Conservation (phyloP, 1,284 basidiomycete species). For the Leccinum subspadiceum region DNA sequence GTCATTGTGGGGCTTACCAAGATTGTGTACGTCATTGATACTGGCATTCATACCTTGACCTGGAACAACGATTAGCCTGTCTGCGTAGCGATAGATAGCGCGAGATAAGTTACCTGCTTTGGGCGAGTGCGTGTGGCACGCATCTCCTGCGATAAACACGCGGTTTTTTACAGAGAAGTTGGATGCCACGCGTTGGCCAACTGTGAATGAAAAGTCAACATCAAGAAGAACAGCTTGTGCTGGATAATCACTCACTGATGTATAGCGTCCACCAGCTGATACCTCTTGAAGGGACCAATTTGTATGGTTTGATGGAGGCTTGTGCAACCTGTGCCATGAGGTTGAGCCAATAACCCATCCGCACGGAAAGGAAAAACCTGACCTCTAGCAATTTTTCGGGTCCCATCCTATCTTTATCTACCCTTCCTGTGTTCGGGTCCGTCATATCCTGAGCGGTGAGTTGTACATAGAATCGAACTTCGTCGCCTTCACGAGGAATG, state of each 20-base stretch:
- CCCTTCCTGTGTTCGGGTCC: constrained; percentile 33
- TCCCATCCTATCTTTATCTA: constrained; percentile 44
- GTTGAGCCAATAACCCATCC: not conserved
- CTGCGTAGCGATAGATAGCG: not conserved
- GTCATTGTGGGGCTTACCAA: constrained; percentile 20
- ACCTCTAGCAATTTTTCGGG: constrained; percentile 42
- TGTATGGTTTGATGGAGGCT: constrained; percentile 41
- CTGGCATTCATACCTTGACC: constrained; percentile 73
- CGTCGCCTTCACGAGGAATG: constrained; percentile 42
- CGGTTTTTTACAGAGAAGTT: constrained; percentile 41
- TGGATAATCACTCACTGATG: constrained; percentile 27
- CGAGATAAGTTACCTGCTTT: constrained; percentile 39
- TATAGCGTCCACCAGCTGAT: constrained; percentile 51
- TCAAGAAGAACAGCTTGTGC: not conserved
- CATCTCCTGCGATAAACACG: constrained; percentile 48
- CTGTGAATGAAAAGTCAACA: constrained; percentile 14
- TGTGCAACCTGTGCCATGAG: constrained; percentile 21
- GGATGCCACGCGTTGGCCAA: constrained; percentile 48
- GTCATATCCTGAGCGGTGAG: constrained; percentile 38
- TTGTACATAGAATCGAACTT: constrained; percentile 49
- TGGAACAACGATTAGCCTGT: constrained; percentile 21
- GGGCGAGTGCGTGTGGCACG: constrained; percentile 52
- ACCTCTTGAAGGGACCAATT: constrained; percentile 39
- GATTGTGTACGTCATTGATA: constrained; percentile 50
- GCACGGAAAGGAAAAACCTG: not conserved